Base-by-base conservation (phyloP, 75 land plant species). In the Pseudotsuga menziesii region DNA sequence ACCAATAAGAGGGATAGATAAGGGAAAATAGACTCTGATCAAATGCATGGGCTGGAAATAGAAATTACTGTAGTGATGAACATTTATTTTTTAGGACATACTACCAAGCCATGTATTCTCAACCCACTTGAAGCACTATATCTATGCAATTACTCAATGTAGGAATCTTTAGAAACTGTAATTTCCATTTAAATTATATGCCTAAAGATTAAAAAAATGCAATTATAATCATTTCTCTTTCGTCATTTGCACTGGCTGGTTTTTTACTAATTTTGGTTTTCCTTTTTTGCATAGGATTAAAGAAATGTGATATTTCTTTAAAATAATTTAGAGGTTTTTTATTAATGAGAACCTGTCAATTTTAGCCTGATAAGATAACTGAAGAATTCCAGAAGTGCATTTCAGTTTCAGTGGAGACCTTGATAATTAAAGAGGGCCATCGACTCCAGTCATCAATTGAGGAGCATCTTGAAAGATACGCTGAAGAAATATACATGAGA, bases 361-460 rank as follows among this genome's bases (percentile, higher is more conserved):
- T n/a, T n/a, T n/a, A n/a, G n/a, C 32, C 20, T 39, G n/a, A 39
- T n/a, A 66, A 35, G 41, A 66, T 66, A 41, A 36, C 15, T 35
- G 41, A 36, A 35, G 44, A 66, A 66, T 66, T 66, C 32, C 70
- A 66, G 44, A 66, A 66, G 70, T 41, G 32, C 17, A 36, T 66
- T 66, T 66, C 70, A 35, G 7, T 32, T 66, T 36, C 70, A 19
- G 70, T 66, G 36, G 70, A 66, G 35, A 20, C 8, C 3, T 66
- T 20, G 32, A 29, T 66, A n/a, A 35, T 17, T 17, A 41, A 66
- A 66, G 70, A 66, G 70, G 32, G 70, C 44, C 32, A 29, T 66
- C 70, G 70, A 66, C 70, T 66, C 35, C 41, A 66, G 17, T 66
- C 41, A 66, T 66, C 41, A 36, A 66, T 66, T 35, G 44, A 19